These are phyloP conservation scores for Angophora floribunda DNA, from an alignment of 345 rosid species.

Conservation along the genomic window DNA sequence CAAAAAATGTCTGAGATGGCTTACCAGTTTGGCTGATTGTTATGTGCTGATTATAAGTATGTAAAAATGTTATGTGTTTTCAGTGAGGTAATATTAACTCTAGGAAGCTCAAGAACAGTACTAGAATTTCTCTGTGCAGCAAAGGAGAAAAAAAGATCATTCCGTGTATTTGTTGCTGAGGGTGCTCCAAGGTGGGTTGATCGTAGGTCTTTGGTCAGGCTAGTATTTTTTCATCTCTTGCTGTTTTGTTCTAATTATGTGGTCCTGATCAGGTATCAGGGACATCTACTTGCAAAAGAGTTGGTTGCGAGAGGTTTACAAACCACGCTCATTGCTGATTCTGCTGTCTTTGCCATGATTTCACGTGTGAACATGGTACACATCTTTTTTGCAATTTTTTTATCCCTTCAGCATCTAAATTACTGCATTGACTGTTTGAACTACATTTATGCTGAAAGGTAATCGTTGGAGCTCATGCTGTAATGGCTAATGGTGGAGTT, in stretches of 20 bases:
- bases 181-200: conserved; percentile 92
- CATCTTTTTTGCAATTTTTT: not conserved
- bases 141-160: conserved; percentile 93
- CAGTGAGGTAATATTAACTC: conserved; percentile 97
- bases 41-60: not conserved
- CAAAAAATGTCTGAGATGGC: not conserved
- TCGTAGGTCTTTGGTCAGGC: not conserved
- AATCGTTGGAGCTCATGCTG: conserved; percentile 97
- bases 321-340: conserved; percentile 89
- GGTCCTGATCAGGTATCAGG: conserved; percentile 62
- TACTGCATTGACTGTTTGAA: not conserved
- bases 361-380: conserved; percentile 93
- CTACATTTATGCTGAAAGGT: conserved; percentile 40
- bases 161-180: conserved; percentile 92
- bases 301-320: conserved; percentile 88
- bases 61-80: conserved; percentile 4
- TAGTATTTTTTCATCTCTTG: not conserved
- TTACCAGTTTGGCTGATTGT: not conserved
- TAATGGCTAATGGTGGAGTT: conserved; percentile 97
- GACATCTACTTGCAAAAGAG: conserved; percentile 88
- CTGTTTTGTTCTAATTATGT: not conserved
- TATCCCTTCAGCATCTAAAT: not conserved
- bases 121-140: conserved; percentile 95
- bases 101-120: conserved; percentile 96
- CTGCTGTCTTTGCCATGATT: conserved; percentile 98